Conservation (phyloP, 1,284 basidiomycete genomes). For the Tetrapyrgos nigripes region DNA sequence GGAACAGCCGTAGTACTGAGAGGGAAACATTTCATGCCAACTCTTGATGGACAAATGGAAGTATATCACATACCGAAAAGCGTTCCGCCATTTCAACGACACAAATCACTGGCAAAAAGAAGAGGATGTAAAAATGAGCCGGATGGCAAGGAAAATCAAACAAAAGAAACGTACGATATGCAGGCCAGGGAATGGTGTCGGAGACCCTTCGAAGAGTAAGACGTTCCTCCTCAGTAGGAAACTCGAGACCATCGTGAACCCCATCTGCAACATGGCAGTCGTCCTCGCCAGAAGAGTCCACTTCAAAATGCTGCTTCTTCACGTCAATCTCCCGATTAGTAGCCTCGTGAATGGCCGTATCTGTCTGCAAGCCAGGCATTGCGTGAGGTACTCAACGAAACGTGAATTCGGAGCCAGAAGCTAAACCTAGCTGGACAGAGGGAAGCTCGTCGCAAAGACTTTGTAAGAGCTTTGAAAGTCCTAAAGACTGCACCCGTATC, state of each 20-base stretch:
- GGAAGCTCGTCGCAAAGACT: not conserved
- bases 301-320: slow-evolving; percentile 7
- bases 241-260: slow-evolving; percentile 48
- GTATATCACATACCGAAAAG: slow-evolving; percentile 11
- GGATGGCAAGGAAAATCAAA: not conserved
- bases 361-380: slow-evolving; percentile 13
- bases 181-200: slow-evolving; percentile 52
- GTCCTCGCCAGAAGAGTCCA: not conserved
- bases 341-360: slow-evolving; percentile 4
- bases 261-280: slow-evolving; percentile 27
- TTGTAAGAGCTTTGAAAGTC: not conserved
- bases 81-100: slow-evolving; percentile 17
- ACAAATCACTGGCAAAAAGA: slow-evolving; percentile 7
- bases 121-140: not conserved
- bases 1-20: slow-evolving; percentile 59
- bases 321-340: slow-evolving; percentile 2
- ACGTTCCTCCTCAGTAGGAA: slow-evolving; percentile 62
- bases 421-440: too few species aligned
- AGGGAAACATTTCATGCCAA: slow-evolving; percentile 64
- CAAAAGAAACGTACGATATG: slow-evolving; percentile 10
- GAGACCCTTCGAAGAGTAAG: slow-evolving; percentile 53
- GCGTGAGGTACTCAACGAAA: not conserved
- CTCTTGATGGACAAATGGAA: not conserved
- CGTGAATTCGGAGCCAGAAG: not conserved
- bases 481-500: too few species aligned